These are phyloP conservation scores for Neoascochyta sp. DNA, from an alignment of 2,329 filamentous ascomycete species.

Conservation along the genomic window DNA sequence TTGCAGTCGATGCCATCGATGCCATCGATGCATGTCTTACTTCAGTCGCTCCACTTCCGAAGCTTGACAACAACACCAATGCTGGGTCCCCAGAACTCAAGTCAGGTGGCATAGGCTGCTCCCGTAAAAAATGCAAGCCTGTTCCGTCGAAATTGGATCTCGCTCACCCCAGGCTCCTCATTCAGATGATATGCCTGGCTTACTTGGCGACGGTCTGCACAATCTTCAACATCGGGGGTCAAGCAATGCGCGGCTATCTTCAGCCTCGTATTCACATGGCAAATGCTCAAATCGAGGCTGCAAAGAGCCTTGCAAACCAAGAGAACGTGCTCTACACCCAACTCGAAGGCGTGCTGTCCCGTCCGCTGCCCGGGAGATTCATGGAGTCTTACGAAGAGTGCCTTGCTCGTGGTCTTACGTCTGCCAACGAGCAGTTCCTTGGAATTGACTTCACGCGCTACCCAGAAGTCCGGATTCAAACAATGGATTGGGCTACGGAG, in stretches of 20 bases:
- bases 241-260: conserved; percentile 3
- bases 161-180: too few species aligned
- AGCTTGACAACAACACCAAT: too few species aligned
- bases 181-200: too few species aligned
- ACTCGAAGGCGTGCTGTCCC: conserved; percentile 7
- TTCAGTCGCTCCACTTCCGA: too few species aligned
- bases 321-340: conserved; percentile 8
- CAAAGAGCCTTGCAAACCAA: neutral
- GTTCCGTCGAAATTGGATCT: too few species aligned
- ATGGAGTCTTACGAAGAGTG: conserved; percentile 26
- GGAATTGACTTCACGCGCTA: conserved; percentile 10
- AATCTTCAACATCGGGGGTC: too few species aligned
- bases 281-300: conserved; percentile 3
- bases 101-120: too few species aligned
- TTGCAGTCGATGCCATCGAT: too few species aligned
- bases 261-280: conserved; percentile 5
- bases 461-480: conserved; percentile 12
- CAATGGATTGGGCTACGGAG: conserved; percentile 20
- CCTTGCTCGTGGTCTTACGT: conserved; percentile 18
- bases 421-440: conserved; percentile 9
- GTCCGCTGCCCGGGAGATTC: conserved; percentile 6
- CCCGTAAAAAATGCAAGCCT: too few species aligned
- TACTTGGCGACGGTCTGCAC: too few species aligned
- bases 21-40: too few species aligned
- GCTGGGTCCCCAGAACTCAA: too few species aligned